Evolutionary conservation across 2,329 filamentous ascomycete genomes (phyloP), one percentile per base, ranked within the genome.

Genomic region (Dactylellina cionopaga): DNA sequence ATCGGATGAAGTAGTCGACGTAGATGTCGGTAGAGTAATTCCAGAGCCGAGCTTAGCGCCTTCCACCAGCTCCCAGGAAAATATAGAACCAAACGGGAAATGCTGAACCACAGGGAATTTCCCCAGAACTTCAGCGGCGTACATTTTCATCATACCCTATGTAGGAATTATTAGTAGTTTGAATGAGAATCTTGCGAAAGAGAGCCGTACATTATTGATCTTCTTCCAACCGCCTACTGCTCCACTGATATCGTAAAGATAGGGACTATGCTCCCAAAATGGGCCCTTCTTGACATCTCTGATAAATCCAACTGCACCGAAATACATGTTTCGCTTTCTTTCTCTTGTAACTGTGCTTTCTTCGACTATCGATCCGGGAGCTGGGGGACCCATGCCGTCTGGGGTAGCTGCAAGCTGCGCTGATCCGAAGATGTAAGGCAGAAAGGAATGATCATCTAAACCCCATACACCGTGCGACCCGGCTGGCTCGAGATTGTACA

Each of bases 21-120:
- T 41, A 7, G 46, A n/a, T 13, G 46, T 13, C 24, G 56, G 2
- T 15, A 35, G 13, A 13, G 35, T 7, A 7, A 41, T 44, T 1
- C 35, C 22, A 5, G 49, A n/a, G 7, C 47, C 24, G 5, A 47
- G 25, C 17, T 41, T 47, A 5, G 63, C 19, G 15, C 62, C 69
- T 29, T 66, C 47, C 2, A 43, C 62, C 10, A 60, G 25, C 19
- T 74, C 88, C 89, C 90, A 94, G 35, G 85, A 87, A 78, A 94
- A 92, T n/a, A 95, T 82, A 4, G 88, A 90, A 24, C 91, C 91
- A 76, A 95, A 94, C 1, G 85, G 87, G 76, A 95, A 98, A 81
- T 99, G 95, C 81, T 99, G 95, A n/a, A 99, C 92, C 1, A 99
- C 95, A 1, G 95, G 95, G 78, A 97, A 97, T 80, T 99, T 99